Evolutionary conservation across 73 alveolate genomes (phyloP), one percentile per base, ranked within the genome.

Genomic region (Paramecium octaurelia): DNA sequence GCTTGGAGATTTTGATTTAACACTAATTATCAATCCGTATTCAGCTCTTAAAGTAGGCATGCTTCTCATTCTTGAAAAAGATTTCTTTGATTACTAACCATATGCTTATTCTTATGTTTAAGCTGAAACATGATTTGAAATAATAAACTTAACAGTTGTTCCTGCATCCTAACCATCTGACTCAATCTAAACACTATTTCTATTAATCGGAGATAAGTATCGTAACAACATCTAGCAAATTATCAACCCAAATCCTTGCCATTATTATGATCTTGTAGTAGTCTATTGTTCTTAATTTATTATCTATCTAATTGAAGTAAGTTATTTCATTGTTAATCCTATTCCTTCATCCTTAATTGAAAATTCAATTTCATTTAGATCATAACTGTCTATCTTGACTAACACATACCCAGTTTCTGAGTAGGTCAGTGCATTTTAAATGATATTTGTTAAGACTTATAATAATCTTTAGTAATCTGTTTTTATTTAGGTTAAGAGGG

Each of bases 381-480:
- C 29, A 7, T 43, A 50, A 6, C 92, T 27, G 14, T n/a, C 50
- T 10, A 89, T 71, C n/a, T 71, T 89, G 5, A 89, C 84, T 0
- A 83, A 38, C 14, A 89, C 92, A 89, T 83, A 77, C 16, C 94
- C 94, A 70, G 57, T 68, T 69, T 70, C 92, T 2, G 94, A 46
- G 44, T 70, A 89, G 14, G 43, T 64, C 1, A 89, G 36, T 18
- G 94, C 68, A 27, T 89, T 89, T 58, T 68, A 70, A 11, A 89
- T 71, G 6, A 89, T 24, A 40, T 89, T 89, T 44, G 88, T 83
- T 34, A 89, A 64, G 2, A 89, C 92, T 71, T 89, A 40, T 24
- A 89, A 29, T 40, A 89, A 44, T 89, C 94, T 64, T 38, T 89
- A 58, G 48, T 89, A 89, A 71, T 89, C 94, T 29, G 94, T 89